Percentiles rank a stretch among this genome's conserved stretches.
These are phyloP conservation scores for Boletus vinaceobasis DNA, from an alignment of 768 basidiomycete species.

Conservation along the genomic window DNA sequence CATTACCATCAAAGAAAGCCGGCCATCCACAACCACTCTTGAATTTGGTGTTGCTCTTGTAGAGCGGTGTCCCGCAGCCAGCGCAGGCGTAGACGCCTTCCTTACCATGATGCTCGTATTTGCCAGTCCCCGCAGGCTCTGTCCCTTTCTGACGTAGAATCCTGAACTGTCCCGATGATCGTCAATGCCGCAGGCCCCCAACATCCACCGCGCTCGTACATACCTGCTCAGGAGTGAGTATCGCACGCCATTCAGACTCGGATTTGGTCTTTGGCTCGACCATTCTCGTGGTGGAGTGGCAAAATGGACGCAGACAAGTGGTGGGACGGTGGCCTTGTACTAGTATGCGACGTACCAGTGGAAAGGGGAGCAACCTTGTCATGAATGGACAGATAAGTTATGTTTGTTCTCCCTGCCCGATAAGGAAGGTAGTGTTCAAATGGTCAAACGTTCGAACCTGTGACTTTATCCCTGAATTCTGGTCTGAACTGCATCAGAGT, in stretches of 20 bases:
- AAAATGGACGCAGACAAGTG: conserved; percentile 1
- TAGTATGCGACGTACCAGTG: not conserved
- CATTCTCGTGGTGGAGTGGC: conserved; percentile 13
- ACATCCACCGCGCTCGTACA: conserved; percentile 12
- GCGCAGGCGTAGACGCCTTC: conserved; percentile 76
- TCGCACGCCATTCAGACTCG: conserved; percentile 81
- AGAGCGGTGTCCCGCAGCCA: conserved; percentile 78
- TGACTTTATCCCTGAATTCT: no score
- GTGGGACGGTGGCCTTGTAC: not conserved
- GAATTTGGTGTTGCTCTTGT: conserved; percentile 89
- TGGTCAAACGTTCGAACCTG: not conserved
- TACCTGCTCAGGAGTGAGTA: conserved; percentile 81
- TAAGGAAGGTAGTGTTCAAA: conserved; percentile 7
- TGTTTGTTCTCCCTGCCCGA: not conserved
- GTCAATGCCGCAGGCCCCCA: not conserved
- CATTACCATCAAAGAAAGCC: conserved; percentile 88
- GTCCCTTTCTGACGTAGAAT: conserved; percentile 87
- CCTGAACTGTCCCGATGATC: conserved; percentile 56
- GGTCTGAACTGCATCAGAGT: no score
- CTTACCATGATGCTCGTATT: conserved; percentile 67
- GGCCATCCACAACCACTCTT: conserved; percentile 95
- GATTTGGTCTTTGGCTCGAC: conserved; percentile 40
- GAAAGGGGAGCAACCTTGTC: not conserved
- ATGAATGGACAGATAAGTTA: not conserved
- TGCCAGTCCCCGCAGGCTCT: conserved; percentile 71